Percentiles rank a stretch among this genome's conserved stretches.
Conservation (phyloP, 108 stramenopile genomes). For the Pseudonitzschia pungens region DNA sequence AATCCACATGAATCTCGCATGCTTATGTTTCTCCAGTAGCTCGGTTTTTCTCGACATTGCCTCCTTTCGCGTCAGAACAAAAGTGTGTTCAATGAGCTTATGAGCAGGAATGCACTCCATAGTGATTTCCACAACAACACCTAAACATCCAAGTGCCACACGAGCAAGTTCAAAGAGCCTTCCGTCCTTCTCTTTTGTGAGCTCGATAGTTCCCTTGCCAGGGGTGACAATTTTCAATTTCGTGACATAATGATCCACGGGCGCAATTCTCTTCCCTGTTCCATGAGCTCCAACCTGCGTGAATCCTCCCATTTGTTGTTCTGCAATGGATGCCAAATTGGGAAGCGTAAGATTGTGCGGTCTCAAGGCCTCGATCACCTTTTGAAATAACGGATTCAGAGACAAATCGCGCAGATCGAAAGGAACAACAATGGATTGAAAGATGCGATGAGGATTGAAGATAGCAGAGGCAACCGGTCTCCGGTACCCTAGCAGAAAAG, state of each 20-base stretch:
- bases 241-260: conserved; percentile 94
- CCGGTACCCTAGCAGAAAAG: background rate
- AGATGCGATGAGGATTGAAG: conserved; percentile 79
- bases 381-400: conserved; percentile 53
- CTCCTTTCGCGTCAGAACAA: conserved; percentile 80
- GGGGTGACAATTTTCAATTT: conserved; percentile 91
- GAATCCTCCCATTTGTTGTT: conserved; percentile 98
- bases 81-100: conserved; percentile 87
- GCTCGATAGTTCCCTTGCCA: conserved; percentile 64
- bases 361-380: conserved; percentile 66
- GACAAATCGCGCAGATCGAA: conserved; percentile 70
- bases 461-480: conserved; percentile 19
- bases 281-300: conserved; percentile 96
- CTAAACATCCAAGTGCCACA: conserved; percentile 93
- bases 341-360: conserved; percentile 87
- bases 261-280: conserved; percentile 89
- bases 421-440: conserved; percentile 42
- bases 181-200: conserved; percentile 67
- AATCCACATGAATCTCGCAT: conserved; percentile 99
- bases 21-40: conserved; percentile 78
- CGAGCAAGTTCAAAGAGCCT: conserved; percentile 81
- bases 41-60: conserved; percentile 62
- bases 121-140: conserved; percentile 93
- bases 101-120: conserved; percentile 90
- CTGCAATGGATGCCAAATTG: conserved; percentile 94